Evolutionary conservation across 805 yeast genomes (phyloP).

Genomic region (Blastobotrys terrestris): DNA sequence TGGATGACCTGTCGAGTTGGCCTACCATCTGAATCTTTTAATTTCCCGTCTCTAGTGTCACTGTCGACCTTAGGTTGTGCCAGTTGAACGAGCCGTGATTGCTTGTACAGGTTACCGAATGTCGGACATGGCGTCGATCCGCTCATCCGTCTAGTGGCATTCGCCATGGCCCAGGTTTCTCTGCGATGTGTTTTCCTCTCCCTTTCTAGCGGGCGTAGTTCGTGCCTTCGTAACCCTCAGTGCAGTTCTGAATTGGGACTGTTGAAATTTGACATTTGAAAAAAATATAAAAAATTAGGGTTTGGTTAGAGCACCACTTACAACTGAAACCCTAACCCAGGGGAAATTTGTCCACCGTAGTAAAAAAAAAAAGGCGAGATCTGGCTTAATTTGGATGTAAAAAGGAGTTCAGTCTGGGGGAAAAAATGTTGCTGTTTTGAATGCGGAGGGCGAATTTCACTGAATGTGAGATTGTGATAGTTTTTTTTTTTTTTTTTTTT

Average conservation of each 20-base stretch:
- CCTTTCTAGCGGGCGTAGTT: not conserved
- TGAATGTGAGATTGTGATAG: too few relatives aligned
- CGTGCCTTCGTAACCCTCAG: not conserved
- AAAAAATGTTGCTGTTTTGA: too few relatives aligned
- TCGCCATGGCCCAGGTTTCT: not conserved
- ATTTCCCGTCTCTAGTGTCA: not conserved
- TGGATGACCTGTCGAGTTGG: slow-evolving; percentile 74
- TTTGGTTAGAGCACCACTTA: not conserved
- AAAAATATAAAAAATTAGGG: not conserved
- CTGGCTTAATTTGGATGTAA: too few relatives aligned
- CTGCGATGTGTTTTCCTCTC: not conserved
- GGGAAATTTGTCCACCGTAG: too few relatives aligned
- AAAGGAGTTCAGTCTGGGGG: too few relatives aligned
- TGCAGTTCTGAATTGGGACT: not conserved
- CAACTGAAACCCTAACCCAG: not conserved
- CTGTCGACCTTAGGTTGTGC: not conserved
- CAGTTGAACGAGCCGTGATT: slow-evolving; percentile 9
- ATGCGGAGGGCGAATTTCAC: too few relatives aligned
- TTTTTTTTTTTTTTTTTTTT: too few relatives aligned
- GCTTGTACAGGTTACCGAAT: not conserved
- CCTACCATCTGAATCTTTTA: not conserved
- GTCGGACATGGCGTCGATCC: not conserved
- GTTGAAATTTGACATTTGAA: not conserved
- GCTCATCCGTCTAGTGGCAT: not conserved
- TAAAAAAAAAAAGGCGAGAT: too few relatives aligned